Conservation (phyloP, 2,329 filamentous ascomycete species). For the Dothistroma pini region DNA sequence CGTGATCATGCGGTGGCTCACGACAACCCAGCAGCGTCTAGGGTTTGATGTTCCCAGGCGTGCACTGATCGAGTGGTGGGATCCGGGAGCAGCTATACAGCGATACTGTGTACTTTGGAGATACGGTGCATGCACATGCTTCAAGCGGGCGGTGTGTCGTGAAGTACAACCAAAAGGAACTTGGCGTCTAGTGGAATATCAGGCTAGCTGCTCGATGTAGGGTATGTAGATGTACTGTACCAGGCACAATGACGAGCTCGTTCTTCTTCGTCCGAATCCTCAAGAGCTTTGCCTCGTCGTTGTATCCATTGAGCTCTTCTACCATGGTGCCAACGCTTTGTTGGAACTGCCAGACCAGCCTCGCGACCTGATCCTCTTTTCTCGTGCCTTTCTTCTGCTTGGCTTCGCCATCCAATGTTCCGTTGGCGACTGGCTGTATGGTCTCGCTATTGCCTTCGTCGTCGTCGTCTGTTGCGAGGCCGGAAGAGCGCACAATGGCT, state of each 20-base stretch:
- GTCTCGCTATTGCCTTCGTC: conserved; percentile 46
- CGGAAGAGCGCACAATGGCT: conserved; percentile 70
- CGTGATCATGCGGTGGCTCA: too few relatives aligned
- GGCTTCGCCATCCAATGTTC: conserved; percentile 18
- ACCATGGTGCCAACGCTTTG: conserved; percentile 65
- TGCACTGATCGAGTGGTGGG: too few relatives aligned
- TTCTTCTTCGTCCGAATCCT: conserved; percentile 79
- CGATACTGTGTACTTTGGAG: too few relatives aligned
- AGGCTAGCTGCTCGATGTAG: neutral
- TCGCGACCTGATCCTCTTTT: conserved; percentile 65
- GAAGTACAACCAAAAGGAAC: conserved; percentile 74
- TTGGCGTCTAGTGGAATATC: conserved; percentile 54
- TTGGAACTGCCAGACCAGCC: conserved; percentile 72
- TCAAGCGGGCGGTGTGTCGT: conserved; percentile 71
- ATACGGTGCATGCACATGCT: neutral
- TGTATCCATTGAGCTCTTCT: conserved; percentile 68
- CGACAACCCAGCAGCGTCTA: too few relatives aligned
- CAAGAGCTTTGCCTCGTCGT: conserved; percentile 74
- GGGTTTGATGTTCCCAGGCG: too few relatives aligned
- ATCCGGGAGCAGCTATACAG: too few relatives aligned
- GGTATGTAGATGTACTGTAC: conserved; percentile 32
- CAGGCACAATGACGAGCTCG: conserved; percentile 76
- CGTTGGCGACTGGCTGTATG: conserved; percentile 26
- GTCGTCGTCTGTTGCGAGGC: conserved; percentile 58
- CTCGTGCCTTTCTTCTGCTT: conserved; percentile 41